phyloP scores from a whole-genome alignment of 352 stramenopile genomes.

The Phytopythium delawarense region DNA sequence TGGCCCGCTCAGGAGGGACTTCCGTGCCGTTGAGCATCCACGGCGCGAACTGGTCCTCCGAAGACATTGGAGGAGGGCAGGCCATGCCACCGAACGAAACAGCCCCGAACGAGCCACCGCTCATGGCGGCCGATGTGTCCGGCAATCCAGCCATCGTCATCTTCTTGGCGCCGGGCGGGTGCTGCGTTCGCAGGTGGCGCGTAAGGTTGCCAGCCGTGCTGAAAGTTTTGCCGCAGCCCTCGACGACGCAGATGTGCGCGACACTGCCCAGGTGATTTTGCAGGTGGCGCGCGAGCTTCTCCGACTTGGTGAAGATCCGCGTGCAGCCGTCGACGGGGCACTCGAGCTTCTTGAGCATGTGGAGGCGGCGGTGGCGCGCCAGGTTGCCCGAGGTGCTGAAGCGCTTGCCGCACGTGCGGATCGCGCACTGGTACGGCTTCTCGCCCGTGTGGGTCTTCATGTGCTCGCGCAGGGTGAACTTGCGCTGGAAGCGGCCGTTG shows the following conservation, averaged over 20 bases:
- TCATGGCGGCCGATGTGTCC: too few species aligned
- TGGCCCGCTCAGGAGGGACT: constrained; percentile 17
- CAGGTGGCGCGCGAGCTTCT: constrained; percentile 47
- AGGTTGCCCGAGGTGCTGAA: constrained; percentile 68
- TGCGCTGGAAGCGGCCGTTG: constrained; percentile 57
- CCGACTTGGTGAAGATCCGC: constrained; percentile 46
- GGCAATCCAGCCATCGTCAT: constrained; percentile 14
- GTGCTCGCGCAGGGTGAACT: constrained; percentile 73
- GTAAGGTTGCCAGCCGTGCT: constrained; percentile 67
- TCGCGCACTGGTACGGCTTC: constrained; percentile 58
- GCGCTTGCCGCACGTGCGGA: constrained; percentile 48
- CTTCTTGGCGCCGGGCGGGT: constrained; percentile 35
- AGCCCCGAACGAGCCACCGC: not conserved
- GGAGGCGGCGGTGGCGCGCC: constrained; percentile 45
- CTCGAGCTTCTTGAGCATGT: constrained; percentile 44
- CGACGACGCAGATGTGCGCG: constrained; percentile 48
- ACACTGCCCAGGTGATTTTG: constrained; percentile 51
- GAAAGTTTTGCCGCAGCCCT: constrained; percentile 60
- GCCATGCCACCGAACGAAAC: constrained; percentile 11
- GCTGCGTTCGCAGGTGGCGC: constrained; percentile 60
- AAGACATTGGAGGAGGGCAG: constrained; percentile 13
- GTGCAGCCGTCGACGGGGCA: constrained; percentile 45
- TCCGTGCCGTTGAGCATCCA: constrained; percentile 16
- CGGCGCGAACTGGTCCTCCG: constrained; percentile 21
- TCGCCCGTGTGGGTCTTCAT: constrained; percentile 82